Base-by-base conservation (phyloP, 768 basidiomycete species). In the Flagelloscypha sp. region DNA sequence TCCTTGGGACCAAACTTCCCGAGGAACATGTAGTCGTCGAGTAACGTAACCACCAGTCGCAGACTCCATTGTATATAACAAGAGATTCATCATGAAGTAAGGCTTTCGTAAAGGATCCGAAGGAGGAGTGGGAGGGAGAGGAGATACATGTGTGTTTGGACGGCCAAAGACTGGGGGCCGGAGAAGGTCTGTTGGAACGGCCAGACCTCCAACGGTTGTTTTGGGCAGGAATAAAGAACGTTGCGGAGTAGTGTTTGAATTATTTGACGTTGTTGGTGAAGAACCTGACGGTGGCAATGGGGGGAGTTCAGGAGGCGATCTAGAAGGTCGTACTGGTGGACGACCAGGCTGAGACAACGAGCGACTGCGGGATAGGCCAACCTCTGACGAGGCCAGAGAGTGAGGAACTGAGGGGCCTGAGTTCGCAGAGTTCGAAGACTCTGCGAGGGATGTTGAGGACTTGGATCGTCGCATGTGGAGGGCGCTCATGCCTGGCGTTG, bases 1-100 rank as follows among this genome's bases (percentile, higher is more conserved):
- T 19, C 84, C 83, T 53, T 88, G 84, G 28, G 85, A 84, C 90
- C 90, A 94, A 16, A 92, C 83, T 50, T 87, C 85, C 37, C 76
- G 76, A 10, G 90, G 88, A 19, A 94, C 84, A 56, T 90, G 89
- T 45, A 94, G 58, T 30, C 82, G 74, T 30, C 79, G 80, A 11
- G 87, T 90, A 37, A 94, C 65, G 54, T 92, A 93, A 21, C 86
- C 88, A n/a, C 90, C 90, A 4, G 82, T 76, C 41, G 70, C 66
- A 24, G 76, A 78, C 24, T 66, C 71, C 76, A 93, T 93, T 18
- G 88, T 88, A 34, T 65, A 74, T 40, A 78, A 69, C 24, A 94
- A 62, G 16, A 87, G 70, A 41, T 67, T 65, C 88, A 94, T 92
- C 72, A 94, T 72, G 54, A 90, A 83, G 52, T 92, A 94, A 7